Base-by-base conservation (phyloP, 306 rosid species). In the Acacia confusa region DNA sequence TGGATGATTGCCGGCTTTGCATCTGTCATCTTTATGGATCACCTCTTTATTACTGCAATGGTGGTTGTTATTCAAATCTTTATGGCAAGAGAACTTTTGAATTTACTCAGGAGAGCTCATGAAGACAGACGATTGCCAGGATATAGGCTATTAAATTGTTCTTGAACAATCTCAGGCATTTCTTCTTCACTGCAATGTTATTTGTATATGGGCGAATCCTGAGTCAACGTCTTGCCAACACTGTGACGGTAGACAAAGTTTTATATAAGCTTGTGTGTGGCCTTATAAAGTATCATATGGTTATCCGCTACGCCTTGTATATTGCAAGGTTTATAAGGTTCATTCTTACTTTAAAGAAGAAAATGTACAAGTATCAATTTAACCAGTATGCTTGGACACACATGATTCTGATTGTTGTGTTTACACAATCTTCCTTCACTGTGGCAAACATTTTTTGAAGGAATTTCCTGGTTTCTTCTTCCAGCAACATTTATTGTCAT, bases 301-400 rank as follows among this genome's bases (percentile, higher is more conserved):
- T 87, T 67, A 90, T 92, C 79, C 93, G 99, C 82, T 96, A 96
- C 86, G 88, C 92, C 74, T 81, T 93, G 79, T 91, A 96, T 82
- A 92, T 93, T 75, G 74, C 97, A 89, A 98, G 99, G 80, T 96
- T 96, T 87, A 94, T 96, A 91, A 93, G 98, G 99, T 96, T 96
- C 92, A 95, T 96, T 87, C 89, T 96, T 79, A 91, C 99, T 32
- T 82, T 96, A 75, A 96, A 96, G 87, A 96, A 93, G 97, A 95
- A 91, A 90, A 92, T 93, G 99, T 93, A 93, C 86, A 93, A 96
- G 90, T 96, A 96, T 89, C 98, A 96, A 83, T 96, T 96, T 91
- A 93, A 98, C 85, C 98, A 96, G 93, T 96, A 90, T 92, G 98
- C 99, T 68, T 96, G 99, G 99, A 96, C 99, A 16, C 97, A 96